These are phyloP conservation scores for Oryza australiensis DNA, from an alignment of 176 grass and related monocot species.

Conservation along the genomic window DNA sequence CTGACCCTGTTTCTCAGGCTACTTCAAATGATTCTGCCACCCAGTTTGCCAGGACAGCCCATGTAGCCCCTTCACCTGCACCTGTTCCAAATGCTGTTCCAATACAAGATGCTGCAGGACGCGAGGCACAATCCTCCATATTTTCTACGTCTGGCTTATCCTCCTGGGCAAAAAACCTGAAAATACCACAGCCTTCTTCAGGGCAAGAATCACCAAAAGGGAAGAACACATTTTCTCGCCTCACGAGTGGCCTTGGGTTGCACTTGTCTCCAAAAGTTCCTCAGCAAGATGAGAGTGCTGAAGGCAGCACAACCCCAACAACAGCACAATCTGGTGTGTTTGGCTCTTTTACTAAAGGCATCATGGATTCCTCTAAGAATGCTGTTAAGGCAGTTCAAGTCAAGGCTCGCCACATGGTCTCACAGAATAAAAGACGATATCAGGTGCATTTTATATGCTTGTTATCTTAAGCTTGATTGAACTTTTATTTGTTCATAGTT, in stretches of 20 bases:
- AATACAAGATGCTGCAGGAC: constrained; percentile 51
- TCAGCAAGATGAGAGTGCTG: constrained; percentile 57
- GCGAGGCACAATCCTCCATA: constrained; percentile 43
- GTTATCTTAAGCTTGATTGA: not conserved
- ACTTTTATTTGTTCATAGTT: constrained; percentile 7
- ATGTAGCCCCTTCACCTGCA: constrained; percentile 23
- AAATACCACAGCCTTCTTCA: constrained; percentile 67
- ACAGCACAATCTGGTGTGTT: constrained; percentile 70
- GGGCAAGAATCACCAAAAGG: constrained; percentile 69
- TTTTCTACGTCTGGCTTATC: constrained; percentile 81
- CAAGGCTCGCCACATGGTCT: constrained; percentile 94
- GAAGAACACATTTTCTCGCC: constrained; percentile 78
- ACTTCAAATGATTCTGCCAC: constrained; percentile 39
- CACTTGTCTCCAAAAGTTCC: constrained; percentile 67
- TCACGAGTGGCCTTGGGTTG: constrained; percentile 80
- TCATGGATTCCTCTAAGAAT: constrained; percentile 91
- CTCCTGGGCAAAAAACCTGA: constrained; percentile 91
- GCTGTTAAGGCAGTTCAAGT: constrained; percentile 99
- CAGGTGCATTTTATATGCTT: constrained; percentile 55
- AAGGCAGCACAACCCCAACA: constrained; percentile 54
- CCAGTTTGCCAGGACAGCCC: constrained; percentile 19
- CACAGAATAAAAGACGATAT: constrained; percentile 97
- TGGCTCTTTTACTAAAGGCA: constrained; percentile 85
- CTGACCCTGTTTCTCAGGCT: constrained; percentile 26
- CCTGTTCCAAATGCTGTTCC: constrained; percentile 31